A percentile compares a stretch with the other conserved stretches of the same genome.
These are phyloP conservation scores for Eimeria sp. DNA, from an alignment of 169 alveolate genomes.

Conservation along the genomic window DNA sequence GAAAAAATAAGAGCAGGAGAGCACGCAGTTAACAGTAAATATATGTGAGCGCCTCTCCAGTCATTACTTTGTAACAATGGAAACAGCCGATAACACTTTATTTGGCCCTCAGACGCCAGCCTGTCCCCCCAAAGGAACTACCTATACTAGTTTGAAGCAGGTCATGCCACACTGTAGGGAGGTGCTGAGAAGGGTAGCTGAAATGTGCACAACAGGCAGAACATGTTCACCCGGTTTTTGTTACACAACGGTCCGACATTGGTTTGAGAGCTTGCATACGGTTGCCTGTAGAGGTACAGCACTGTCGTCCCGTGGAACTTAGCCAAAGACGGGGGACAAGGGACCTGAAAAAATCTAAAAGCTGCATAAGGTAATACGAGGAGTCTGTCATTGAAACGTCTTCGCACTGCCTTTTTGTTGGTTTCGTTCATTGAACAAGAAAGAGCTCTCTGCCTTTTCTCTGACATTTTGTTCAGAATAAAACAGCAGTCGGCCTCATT, in stretches of 20 bases:
- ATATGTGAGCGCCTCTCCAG: too few species aligned
- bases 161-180: neutral
- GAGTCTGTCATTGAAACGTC: too few species aligned
- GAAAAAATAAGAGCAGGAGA: too few species aligned
- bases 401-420: too few species aligned
- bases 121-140: too few species aligned
- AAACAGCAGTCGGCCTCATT: neutral
- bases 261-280: neutral
- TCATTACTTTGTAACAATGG: too few species aligned
- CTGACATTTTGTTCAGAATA: neutral
- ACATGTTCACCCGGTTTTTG: neutral
- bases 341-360: neutral
- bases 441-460: neutral
- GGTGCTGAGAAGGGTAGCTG: neutral
- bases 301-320: neutral
- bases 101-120: too few species aligned
- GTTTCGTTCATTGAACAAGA: too few species aligned
- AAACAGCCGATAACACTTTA: too few species aligned
- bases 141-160: neutral
- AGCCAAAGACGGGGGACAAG: neutral
- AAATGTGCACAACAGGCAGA: neutral
- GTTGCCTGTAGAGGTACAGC: neutral
- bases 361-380: neutral
- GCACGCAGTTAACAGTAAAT: too few species aligned
- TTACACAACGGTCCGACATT: neutral